These are phyloP conservation scores for Piromyces finnis DNA, from an alignment of 192 early-diverging fungal genomes.

Conservation along the genomic window DNA sequence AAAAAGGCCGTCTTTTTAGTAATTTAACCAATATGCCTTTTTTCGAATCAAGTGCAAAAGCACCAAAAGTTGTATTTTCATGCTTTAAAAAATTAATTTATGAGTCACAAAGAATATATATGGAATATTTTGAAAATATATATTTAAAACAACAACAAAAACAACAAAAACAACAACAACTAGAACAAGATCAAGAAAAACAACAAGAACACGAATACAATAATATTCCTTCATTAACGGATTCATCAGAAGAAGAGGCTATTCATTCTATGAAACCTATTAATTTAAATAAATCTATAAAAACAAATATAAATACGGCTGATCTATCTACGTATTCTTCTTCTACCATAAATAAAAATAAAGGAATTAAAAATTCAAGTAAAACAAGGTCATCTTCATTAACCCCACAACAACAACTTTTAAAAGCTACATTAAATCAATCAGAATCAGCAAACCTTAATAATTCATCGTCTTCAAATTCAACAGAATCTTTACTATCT, in stretches of 20 bases:
- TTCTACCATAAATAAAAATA: neutral
- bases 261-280: neutral
- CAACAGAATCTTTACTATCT: neutral
- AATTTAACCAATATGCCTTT: neutral
- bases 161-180: neutral
- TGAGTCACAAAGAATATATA: neutral
- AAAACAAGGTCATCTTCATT: neutral
- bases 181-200: neutral
- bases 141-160: neutral
- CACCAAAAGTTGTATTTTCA: neutral
- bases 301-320: no score
- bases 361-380: neutral
- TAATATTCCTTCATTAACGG: neutral
- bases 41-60: neutral
- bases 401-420: neutral
- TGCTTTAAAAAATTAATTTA: neutral
- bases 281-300: neutral
- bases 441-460: neutral
- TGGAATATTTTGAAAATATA: neutral
- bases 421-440: neutral
- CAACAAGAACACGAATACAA: no score
- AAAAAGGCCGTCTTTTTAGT: neutral
- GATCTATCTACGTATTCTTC: no score
- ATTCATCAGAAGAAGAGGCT: neutral
- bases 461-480: neutral